Conservation (phyloP, 768 basidiomycete genomes). For the Suillus bovinus region DNA sequence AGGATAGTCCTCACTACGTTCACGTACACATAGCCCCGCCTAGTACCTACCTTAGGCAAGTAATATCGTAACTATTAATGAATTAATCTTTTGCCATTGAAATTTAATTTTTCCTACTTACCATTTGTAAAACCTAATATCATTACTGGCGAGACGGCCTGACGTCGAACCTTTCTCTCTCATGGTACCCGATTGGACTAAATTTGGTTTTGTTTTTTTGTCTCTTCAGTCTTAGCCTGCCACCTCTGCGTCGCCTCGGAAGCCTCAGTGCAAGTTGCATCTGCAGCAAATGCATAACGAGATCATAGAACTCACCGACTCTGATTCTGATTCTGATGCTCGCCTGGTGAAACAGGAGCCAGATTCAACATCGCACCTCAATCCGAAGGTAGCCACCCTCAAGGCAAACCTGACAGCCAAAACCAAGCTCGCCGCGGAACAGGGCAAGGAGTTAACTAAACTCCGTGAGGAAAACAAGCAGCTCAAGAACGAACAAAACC, state of each 20-base stretch:
- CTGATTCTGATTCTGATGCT: neutral
- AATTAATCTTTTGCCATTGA: neutral
- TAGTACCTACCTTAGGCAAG: no score
- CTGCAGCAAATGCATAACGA: neutral
- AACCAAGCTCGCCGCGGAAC: neutral
- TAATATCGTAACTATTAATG: no score
- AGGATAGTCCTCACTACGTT: neutral
- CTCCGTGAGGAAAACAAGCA: constrained; percentile 3
- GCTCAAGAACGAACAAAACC: neutral
- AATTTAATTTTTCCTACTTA: neutral
- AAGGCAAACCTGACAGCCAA: neutral
- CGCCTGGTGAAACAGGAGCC: neutral
- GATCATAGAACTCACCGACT: neutral
- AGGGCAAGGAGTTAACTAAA: neutral
- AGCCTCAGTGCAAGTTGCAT: neutral
- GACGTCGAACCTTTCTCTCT: neutral
- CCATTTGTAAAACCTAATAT: neutral
- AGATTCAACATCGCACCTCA: neutral
- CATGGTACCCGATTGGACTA: neutral
- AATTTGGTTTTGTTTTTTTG: neutral
- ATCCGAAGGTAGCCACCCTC: neutral
- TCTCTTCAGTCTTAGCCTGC: neutral
- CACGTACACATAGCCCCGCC: neutral
- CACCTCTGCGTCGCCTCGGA: neutral
- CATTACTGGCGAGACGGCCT: neutral